phyloP scores from a whole-genome alignment of 331 rosid genomes.

The Saraca asoca region DNA sequence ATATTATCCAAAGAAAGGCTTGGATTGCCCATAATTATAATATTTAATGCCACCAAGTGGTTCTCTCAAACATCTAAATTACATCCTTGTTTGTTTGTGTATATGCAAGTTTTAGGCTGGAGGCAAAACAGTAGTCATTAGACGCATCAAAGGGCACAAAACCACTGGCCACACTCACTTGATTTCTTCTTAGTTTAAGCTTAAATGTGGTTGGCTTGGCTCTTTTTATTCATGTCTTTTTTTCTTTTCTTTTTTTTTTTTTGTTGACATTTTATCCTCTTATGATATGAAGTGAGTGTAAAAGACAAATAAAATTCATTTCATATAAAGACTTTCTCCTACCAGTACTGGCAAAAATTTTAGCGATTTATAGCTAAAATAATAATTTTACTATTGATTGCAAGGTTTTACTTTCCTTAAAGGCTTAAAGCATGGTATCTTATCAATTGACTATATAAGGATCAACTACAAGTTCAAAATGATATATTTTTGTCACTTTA shows the following conservation, averaged over 20 bases:
- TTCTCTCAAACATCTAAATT: no score
- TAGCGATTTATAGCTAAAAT: constrained; percentile 4
- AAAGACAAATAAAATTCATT: background rate
- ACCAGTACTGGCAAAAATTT: background rate
- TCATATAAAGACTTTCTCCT: background rate
- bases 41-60: no score
- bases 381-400: background rate
- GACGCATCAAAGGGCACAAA: no score
- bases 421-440: constrained; percentile 1
- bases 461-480: no score
- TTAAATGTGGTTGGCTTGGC: constrained; percentile 1
- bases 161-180: no score
- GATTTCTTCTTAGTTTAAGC: constrained; percentile 5
- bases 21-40: no score
- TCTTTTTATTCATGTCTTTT: background rate
- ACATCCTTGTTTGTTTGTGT: no score
- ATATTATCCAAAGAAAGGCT: no score
- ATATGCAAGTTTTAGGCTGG: no score
- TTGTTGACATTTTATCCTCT: background rate
- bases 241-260: background rate
- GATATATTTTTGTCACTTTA: no score
- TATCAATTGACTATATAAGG: background rate
- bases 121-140: no score
- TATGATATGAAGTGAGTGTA: background rate
- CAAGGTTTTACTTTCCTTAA: constrained; percentile 3